These are phyloP conservation scores for Pharnaceum exiguum DNA, from an alignment of 148 eudicot genomes.

Conservation along the genomic window DNA sequence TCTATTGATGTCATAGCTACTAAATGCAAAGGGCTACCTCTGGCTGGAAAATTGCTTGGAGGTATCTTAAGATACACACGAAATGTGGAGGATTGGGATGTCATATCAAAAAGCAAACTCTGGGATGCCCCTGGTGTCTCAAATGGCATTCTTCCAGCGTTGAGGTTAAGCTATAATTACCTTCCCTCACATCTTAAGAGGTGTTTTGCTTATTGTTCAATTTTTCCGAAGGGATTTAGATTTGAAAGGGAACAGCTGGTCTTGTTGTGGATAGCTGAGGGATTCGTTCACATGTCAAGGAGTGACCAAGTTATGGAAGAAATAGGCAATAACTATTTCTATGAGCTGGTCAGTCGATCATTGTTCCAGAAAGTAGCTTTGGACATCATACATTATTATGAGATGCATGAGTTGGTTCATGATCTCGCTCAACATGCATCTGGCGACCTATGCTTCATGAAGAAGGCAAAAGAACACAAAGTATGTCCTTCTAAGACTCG, in stretches of 20 bases:
- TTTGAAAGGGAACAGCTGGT: conserved; percentile 1
- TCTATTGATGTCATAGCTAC: conserved; percentile 13
- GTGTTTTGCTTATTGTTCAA: conserved; percentile 10
- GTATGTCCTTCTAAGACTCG: background rate
- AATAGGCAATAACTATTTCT: background rate
- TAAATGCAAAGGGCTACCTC: conserved; percentile 34
- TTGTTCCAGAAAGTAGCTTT: background rate
- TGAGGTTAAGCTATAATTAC: conserved; percentile 5
- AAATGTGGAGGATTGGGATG: conserved; percentile 16
- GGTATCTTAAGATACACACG: conserved; percentile 10
- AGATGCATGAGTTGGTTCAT: conserved; percentile 6
- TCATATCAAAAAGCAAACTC: conserved; percentile 3
- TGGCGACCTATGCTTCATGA: background rate
- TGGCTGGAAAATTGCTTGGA: conserved; percentile 23
- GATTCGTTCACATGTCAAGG: background rate
- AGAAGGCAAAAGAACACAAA: background rate
- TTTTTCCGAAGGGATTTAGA: background rate
- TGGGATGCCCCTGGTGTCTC: conserved; percentile 9
- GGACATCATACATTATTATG: background rate
- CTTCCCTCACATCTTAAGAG: conserved; percentile 7
- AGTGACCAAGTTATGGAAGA: background rate
- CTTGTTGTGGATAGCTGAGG: conserved; percentile 10
- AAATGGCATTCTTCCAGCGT: conserved; percentile 14
- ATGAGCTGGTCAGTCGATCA: conserved; percentile 3
- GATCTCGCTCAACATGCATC: conserved; percentile 1